Evolutionary conservation across 1,139 yeast species (phyloP), one percentile per base, ranked within the genome.

Genomic region (Yamadazyma membranifaciens): DNA sequence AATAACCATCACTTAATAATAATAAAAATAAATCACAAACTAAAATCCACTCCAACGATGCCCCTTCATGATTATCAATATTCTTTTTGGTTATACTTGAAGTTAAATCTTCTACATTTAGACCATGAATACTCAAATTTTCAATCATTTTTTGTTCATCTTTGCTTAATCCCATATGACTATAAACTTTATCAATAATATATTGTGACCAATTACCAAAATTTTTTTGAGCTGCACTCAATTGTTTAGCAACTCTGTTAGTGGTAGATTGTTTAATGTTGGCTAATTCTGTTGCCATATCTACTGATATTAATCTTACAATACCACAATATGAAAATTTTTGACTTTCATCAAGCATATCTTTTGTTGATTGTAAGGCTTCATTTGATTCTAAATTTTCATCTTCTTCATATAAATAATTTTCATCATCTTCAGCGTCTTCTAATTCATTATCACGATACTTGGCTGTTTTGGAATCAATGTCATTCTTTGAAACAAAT

Each of bases 321-420:
- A 92, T 72, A 0, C 97, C 98, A 5, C 87, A 85, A 56, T 94
- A 94, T 3, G 98, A 98, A 50, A 91, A 86, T 52, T 87, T 83
- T 57, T 94, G 97, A 15, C 84, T 72, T 20, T 88, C 98, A 3
- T 81, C 74, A 25, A 94, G 72, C 80, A 94, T 79, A 25, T 80
- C 77, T 57, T 85, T 88, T 5, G 98, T 92, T 1, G 92, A 77
- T 44, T 81, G 80, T 46, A 92, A 66, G 42, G 91, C 94, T 35
- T 81, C 80, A 9, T 69, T 69, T 0, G 82, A 56, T 69, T 83
- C 61, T 57, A 59, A 36, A 59, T 77, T 48, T 66, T 69, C 74
- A 5, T 64, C 71, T 14, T 57, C 62, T 33, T 60, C 64, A 45
- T 57, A 57, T 10, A 44, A 25, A 12, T 40, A 41, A 11, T 46